Percentiles rank a stretch among this genome's conserved stretches.
These are phyloP conservation scores for Alternaria ventricosa DNA, from an alignment of 2,329 filamentous ascomycete species.

Conservation along the genomic window DNA sequence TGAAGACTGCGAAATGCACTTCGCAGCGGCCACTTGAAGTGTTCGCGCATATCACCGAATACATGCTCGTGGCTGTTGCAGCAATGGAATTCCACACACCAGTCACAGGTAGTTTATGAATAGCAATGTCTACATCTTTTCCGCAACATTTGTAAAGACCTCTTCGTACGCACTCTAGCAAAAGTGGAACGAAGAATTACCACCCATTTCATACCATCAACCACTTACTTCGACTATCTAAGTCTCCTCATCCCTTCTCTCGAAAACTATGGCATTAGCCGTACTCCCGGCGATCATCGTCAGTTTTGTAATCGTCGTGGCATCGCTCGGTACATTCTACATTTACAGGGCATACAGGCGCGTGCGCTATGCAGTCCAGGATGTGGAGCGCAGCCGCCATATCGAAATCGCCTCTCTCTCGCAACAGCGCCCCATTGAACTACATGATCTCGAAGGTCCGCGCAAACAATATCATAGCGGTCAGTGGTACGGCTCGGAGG, in stretches of 20 bases:
- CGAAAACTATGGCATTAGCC: neutral
- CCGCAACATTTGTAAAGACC: neutral
- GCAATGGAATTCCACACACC: neutral
- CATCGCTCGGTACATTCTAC: neutral
- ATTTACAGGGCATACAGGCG: neutral
- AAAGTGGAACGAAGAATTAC: neutral
- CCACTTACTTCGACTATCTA: neutral
- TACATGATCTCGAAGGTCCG: neutral
- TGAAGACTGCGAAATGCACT: neutral
- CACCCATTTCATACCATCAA: neutral
- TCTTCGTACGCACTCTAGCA: neutral
- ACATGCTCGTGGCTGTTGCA: neutral
- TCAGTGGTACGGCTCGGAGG: neutral
- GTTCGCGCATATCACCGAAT: neutral
- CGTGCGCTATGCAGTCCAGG: neutral
- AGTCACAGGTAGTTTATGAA: neutral
- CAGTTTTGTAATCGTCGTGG: neutral
- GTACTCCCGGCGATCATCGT: neutral
- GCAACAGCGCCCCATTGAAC: neutral
- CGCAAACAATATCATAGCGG: neutral
- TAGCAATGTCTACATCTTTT: neutral
- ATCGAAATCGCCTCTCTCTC: neutral
- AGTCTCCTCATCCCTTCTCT: neutral
- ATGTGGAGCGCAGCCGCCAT: neutral
- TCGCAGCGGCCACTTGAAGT: neutral